Base-by-base conservation (phyloP, 306 rosid genomes). In the Corylus americana region DNA sequence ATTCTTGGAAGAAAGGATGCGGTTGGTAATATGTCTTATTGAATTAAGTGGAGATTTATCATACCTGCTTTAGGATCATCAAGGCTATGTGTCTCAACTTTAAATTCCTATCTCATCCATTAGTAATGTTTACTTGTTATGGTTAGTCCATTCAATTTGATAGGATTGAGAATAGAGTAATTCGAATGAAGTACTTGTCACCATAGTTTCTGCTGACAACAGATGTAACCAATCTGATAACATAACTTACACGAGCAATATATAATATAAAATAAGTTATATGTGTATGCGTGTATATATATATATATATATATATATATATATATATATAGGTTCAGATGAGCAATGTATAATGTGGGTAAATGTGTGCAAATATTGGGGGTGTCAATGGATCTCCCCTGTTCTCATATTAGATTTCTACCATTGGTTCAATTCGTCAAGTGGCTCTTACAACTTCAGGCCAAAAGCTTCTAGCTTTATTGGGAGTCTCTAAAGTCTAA, bases 381-480 rank as follows among this genome's bases (percentile, higher is more conserved):
- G 58, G 58, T 54, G 20, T 27, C 45, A 16, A 12, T 14, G 45
- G n/a, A 12, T 62, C 22, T 59, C 17, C 62, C 77, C 61, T 61
- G 72, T 70, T 70, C 37, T 69, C 67, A 73, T 73, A 12, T 59
- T 42, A 42, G 45, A 42, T 42, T 42, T 72, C 66, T 53, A 55
- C 78, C 78, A 17, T 55, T 77, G 70, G 47, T 18, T 51, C 22
- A 58, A 42, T 75, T 70, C 35, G 55, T 55, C 55, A 50, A 69
- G 62, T 72, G 49, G 63, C 64, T 83, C 68, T 44, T 22, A 25
- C 71, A 57, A 77, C 55, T 80, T 29, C 83, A 61, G 66, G 58
- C 50, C 13, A 75, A 68, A 79, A 55, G 72, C 75, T 78, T 74
- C 57, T 31, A 29, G 48, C 69, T 70, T 64, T 58, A 55, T 48